phyloP scores from a whole-genome alignment of 169 alveolate species.

The Theileria parva region DNA sequence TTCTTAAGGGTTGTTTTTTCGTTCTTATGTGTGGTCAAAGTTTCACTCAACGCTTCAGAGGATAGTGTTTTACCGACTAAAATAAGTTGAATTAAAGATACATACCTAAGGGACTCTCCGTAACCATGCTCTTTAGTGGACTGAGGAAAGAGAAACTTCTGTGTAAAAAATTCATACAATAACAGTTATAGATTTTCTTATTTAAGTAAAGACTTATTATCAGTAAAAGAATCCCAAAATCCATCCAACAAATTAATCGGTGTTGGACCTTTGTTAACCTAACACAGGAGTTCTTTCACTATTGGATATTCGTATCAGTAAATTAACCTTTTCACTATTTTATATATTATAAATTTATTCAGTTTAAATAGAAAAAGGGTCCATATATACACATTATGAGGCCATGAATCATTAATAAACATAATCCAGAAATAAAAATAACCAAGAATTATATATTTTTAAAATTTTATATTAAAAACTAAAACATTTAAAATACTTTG shows the following conservation, averaged over 20 bases:
- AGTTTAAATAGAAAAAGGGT: not conserved
- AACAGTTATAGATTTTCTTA: not conserved
- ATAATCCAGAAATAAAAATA: too few species aligned
- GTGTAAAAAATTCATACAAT: conserved; percentile 11
- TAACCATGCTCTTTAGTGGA: not conserved
- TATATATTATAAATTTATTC: too few species aligned
- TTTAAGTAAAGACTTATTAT: not conserved
- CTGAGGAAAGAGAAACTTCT: conserved; percentile 4
- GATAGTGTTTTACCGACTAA: conserved; percentile 59
- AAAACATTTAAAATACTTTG: not conserved
- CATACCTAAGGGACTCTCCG: conserved; percentile 6
- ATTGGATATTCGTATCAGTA: not conserved
- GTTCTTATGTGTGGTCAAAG: conserved; percentile 49
- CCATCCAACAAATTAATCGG: not conserved
- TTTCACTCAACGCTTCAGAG: conserved; percentile 45
- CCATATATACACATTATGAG: not conserved
- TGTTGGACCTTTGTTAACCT: not conserved
- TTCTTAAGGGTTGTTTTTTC: conserved; percentile 53
- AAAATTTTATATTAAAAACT: not conserved
- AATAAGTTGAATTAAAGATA: not conserved
- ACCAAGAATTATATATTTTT: too few species aligned
- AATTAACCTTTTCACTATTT: not conserved
- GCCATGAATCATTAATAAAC: not conserved
- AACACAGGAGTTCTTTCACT: not conserved
- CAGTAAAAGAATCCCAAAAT: conserved; percentile 6